Evolutionary conservation across 208 protist genomes (phyloP).

Genomic region (Trypanosoma cruzi): DNA sequence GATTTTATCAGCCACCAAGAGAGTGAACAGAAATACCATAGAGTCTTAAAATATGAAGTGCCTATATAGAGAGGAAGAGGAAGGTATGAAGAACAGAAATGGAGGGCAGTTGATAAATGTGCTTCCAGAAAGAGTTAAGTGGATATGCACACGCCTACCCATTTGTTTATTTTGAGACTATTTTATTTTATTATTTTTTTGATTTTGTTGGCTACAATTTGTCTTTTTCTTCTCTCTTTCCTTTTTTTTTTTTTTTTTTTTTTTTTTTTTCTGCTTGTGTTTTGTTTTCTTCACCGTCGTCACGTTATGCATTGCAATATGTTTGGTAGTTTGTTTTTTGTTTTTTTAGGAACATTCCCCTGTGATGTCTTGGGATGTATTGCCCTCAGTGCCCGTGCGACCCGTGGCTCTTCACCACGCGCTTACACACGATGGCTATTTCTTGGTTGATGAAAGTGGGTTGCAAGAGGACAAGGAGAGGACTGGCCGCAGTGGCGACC

Average conservation of each 20-base stretch:
- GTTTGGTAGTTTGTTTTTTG: too few species aligned
- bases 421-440: conserved; percentile 17
- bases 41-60: neutral
- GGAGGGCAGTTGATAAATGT: neutral
- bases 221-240: neutral
- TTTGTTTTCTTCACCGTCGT: neutral
- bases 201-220: too few species aligned
- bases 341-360: too few species aligned
- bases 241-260: conserved; percentile 6
- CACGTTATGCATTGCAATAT: neutral
- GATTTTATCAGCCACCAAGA: neutral
- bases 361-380: neutral
- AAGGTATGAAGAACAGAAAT: neutral
- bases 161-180: too few species aligned
- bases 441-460: neutral
- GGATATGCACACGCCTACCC: too few species aligned
- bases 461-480: neutral
- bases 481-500: neutral
- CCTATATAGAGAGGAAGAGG: neutral
- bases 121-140: neutral
- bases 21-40: conserved; percentile 5
- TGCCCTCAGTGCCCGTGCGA: conserved; percentile 12
- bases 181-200: too few species aligned
- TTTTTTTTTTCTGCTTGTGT: conserved; percentile 12
- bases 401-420: conserved; percentile 12